Percentiles rank a stretch among this genome's conserved stretches.
phyloP scores from a whole-genome alignment of 371 early-diverging fungal genomes.

The Syncephalis plumigaleata region DNA sequence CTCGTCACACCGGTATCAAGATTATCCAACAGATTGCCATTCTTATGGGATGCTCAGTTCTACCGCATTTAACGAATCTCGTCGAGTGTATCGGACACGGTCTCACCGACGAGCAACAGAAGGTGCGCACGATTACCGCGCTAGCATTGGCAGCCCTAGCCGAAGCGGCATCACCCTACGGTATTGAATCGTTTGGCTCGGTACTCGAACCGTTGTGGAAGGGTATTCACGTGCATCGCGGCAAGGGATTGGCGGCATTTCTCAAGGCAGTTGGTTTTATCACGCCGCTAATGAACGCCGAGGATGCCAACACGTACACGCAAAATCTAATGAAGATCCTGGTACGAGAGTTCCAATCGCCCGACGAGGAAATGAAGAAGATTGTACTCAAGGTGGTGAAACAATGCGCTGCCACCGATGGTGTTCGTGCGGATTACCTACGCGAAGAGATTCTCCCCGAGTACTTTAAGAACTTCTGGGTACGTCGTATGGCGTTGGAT shows the following conservation, averaged over 20 bases:
- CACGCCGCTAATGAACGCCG: conserved; percentile 92
- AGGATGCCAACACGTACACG: conserved; percentile 85
- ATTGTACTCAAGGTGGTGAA: conserved; percentile 93
- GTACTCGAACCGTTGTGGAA: conserved; percentile 84
- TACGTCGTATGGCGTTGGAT: conserved; percentile 91
- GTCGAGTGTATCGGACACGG: conserved; percentile 85
- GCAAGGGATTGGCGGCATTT: conserved; percentile 93
- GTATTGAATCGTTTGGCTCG: conserved; percentile 90
- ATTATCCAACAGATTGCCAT: conserved; percentile 94
- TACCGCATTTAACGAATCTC: conserved; percentile 83
- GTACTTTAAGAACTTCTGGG: conserved; percentile 94
- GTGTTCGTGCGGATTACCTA: conserved; percentile 73
- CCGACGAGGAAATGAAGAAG: conserved; percentile 96
- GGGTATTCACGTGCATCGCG: conserved; percentile 87
- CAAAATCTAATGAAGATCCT: conserved; percentile 82
- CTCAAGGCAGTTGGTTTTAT: conserved; percentile 94
- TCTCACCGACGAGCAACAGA: conserved; percentile 89
- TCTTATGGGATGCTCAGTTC: conserved; percentile 81
- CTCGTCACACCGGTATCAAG: conserved; percentile 95
- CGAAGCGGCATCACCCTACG: conserved; percentile 94
- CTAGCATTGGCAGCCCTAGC: conserved; percentile 90
- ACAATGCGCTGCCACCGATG: conserved; percentile 89
- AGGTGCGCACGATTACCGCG: conserved; percentile 89
- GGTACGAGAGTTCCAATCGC: conserved; percentile 90
- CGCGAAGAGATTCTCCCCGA: conserved; percentile 80